Conservation (phyloP, 73 alveolate genomes). For the Paraurostyla sp. region DNA sequence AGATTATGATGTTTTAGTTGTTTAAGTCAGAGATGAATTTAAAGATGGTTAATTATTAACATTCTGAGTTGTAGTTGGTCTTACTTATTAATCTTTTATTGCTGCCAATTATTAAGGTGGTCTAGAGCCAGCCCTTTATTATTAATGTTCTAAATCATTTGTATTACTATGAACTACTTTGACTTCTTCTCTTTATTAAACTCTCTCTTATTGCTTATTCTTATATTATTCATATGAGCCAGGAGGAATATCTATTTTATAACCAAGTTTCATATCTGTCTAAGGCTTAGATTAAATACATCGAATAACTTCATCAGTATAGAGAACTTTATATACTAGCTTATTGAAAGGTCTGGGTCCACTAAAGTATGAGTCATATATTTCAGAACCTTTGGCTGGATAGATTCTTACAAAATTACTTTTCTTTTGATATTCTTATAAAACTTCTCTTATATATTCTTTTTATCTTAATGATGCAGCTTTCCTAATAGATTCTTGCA, state of each 20-base stretch:
- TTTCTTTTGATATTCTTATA: slow-evolving; percentile 48
- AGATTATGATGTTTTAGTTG: background rate
- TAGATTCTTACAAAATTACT: slow-evolving; percentile 71
- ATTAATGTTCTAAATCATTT: background rate
- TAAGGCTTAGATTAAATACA: background rate
- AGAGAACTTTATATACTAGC: slow-evolving; percentile 69
- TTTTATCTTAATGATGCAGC: background rate
- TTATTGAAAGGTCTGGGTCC: slow-evolving; percentile 70
- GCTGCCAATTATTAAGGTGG: background rate
- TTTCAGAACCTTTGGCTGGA: slow-evolving; percentile 65
- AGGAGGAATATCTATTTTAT: slow-evolving; percentile 39
- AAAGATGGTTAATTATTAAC: background rate
- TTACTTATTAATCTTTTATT: slow-evolving; percentile 1
- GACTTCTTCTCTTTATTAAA: slow-evolving; percentile 25
- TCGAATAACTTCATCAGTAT: slow-evolving; percentile 65
- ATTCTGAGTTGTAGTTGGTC: background rate
- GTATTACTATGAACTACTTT: background rate
- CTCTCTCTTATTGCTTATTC: slow-evolving; percentile 35
- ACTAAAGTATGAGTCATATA: slow-evolving; percentile 63
- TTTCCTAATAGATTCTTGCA: slow-evolving; percentile 53
- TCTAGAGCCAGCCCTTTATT: background rate
- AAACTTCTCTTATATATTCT: background rate
- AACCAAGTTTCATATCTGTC: slow-evolving; percentile 10
- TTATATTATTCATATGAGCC: slow-evolving; percentile 35
- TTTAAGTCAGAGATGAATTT: background rate